Evolutionary conservation across 1,139 yeast genomes (phyloP), one percentile per base, ranked within the genome.

Genomic region (Suhomyces atakaporum): DNA sequence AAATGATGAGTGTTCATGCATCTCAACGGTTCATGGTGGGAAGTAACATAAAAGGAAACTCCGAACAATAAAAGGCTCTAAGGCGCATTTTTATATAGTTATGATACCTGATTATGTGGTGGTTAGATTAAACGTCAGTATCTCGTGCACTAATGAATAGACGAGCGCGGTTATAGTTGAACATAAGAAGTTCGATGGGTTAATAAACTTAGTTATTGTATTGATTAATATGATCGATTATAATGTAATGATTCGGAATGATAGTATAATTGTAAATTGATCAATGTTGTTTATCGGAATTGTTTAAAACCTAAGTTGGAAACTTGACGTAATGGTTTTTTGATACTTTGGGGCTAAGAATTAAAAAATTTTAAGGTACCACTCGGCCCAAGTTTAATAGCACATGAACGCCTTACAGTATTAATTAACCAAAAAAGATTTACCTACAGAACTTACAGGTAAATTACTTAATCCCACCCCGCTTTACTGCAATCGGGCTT

Each of bases 151-250:
- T 16, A 27, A 12, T 19, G 10, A 13, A 10, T 32, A 36, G 36
- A 36, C 40, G 40, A 36, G 25, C 19, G 27, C 40, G 40, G 36
- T 13, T 27, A 36, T 28, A 29, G 22, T 36, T 29, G 36, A 14
- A 8, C 16, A 24, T 4, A 4, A 10, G 4, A 5, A 24, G 7
- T 10, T 11, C 5, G 16, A 12, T n/a, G 16, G 6, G 15, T 24
- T 13, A n/a, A 24, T 10, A 14, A 12, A 5, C 6, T 15, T 12
- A 7, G 10, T 10, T 11, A 24, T 24, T 24, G 27, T 24, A 8
- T 12, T 5, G 15, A 11, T 24, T 7, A 5, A 15, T 24, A 5
- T 5, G 14, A 25, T 9, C n/a, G 28, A 25, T n/a, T 14, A 16
- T 24, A 24, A 5, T 18, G 27, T 11, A 22, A 10, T 26, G 7